A percentile compares a stretch with the other conserved stretches of the same genome.
Conservation (phyloP, 1,139 yeast genomes). For the Yamadazyma spencermartinsiae region DNA sequence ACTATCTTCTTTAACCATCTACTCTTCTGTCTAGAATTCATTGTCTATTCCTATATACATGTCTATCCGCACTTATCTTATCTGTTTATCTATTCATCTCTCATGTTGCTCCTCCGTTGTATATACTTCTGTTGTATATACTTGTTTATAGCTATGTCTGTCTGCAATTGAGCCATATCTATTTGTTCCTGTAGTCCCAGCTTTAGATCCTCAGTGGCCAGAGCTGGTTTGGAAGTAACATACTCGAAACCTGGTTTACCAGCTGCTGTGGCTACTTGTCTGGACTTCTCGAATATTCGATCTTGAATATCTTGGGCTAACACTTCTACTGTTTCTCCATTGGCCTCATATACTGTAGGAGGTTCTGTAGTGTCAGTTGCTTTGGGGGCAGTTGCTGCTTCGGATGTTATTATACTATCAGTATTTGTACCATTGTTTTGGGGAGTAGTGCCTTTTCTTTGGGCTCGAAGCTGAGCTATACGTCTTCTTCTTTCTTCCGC, state of each 20-base stretch:
- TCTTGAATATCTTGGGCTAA: conserved; percentile 26
- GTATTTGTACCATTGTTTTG: no score
- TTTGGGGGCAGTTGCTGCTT: background rate
- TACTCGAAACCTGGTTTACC: conserved; percentile 1
- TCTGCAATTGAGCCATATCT: background rate
- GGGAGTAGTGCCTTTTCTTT: conserved; percentile 7
- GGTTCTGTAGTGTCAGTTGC: background rate
- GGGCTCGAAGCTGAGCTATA: conserved; percentile 15
- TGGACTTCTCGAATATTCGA: conserved; percentile 20
- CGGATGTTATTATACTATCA: no score
- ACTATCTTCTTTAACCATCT: no score
- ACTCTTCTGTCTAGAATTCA: no score
- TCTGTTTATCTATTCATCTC: no score
- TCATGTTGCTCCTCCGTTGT: background rate
- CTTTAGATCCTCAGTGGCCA: background rate
- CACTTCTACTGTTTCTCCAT: conserved; percentile 29
- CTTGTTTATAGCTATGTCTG: conserved; percentile 1
- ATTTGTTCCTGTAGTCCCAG: background rate
- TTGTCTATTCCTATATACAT: no score
- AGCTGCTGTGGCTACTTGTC: conserved; percentile 15
- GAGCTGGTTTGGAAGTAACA: conserved; percentile 5
- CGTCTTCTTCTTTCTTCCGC: conserved; percentile 16
- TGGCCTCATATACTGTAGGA: background rate
- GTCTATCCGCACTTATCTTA: no score
- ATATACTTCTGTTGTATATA: conserved; percentile 5